A percentile compares a stretch with the other conserved stretches of the same genome.
phyloP scores from a whole-genome alignment of 768 basidiomycete genomes.

The Suillus luteus region DNA sequence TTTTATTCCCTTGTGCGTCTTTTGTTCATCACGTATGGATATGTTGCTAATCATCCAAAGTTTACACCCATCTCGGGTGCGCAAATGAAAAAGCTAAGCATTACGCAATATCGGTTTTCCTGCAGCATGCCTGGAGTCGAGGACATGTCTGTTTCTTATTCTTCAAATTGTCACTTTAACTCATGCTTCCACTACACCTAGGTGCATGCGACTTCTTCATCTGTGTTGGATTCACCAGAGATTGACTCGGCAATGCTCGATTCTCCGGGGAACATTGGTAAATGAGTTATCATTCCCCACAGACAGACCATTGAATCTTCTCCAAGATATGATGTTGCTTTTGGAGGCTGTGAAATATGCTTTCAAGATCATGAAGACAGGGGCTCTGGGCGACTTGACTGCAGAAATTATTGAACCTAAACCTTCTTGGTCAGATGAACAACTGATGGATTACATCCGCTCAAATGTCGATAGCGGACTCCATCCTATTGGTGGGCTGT shows the following conservation, averaged over 20 bases:
- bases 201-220: constrained; percentile 21
- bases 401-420: constrained; percentile 18
- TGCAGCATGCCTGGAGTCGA: constrained; percentile 23
- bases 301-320: not conserved
- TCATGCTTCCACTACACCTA: constrained; percentile 1
- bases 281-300: not conserved
- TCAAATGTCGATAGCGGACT: constrained; percentile 11
- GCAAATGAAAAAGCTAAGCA: constrained; percentile 17
- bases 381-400: constrained; percentile 17
- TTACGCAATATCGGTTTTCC: constrained; percentile 13
- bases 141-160: constrained; percentile 12
- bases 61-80: constrained; percentile 16
- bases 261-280: constrained; percentile 17
- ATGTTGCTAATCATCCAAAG: constrained; percentile 1
- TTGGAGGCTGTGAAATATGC: constrained; percentile 18
- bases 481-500: constrained; percentile 16
- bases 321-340: constrained; percentile 20
- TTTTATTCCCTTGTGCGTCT: constrained; percentile 21
- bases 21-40: not conserved
- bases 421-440: constrained; percentile 20
- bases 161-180: not conserved
- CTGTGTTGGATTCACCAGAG: constrained; percentile 19
- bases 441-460: constrained; percentile 18
- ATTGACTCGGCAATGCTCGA: constrained; percentile 19
- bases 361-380: constrained; percentile 20